A percentile compares a stretch with the other conserved stretches of the same genome.
phyloP scores from a whole-genome alignment of 345 rosid genomes.

The Rubroshorea leprosula region DNA sequence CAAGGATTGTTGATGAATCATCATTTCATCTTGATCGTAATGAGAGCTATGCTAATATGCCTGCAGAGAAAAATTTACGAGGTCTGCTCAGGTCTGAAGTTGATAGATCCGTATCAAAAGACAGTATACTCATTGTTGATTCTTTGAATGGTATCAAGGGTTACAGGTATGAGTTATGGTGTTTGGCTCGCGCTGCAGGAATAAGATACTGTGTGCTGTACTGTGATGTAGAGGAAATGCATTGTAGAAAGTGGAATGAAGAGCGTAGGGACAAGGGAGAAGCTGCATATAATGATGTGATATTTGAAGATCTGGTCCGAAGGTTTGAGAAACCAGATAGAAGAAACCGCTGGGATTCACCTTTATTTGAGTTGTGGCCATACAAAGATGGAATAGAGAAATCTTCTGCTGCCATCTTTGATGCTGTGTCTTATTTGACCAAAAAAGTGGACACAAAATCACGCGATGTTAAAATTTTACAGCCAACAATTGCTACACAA shows the following conservation, averaged over 20 bases:
- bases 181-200: constrained; percentile 89
- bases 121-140: constrained; percentile 73
- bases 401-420: constrained; percentile 52
- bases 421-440: constrained; percentile 76
- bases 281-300: constrained; percentile 48
- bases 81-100: constrained; percentile 97
- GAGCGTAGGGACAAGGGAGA: constrained; percentile 61
- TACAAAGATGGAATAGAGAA: constrained; percentile 47
- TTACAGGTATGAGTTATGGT: constrained; percentile 91
- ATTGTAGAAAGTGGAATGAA: constrained; percentile 74
- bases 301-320: constrained; percentile 73
- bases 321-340: constrained; percentile 91
- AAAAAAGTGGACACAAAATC: constrained; percentile 66
- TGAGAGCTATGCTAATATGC: constrained; percentile 82
- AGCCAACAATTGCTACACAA: constrained; percentile 95
- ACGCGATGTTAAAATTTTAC: constrained; percentile 71
- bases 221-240: constrained; percentile 61
- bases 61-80: constrained; percentile 85
- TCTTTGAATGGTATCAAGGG: constrained; percentile 95
- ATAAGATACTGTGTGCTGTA: constrained; percentile 74
- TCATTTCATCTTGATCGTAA: constrained; percentile 86
- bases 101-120: constrained; percentile 91
- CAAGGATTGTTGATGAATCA: constrained; percentile 64
- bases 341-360: constrained; percentile 95
- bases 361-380: constrained; percentile 75